phyloP scores from a whole-genome alignment of 331 rosid genomes.

The Pyrus hybrid region DNA sequence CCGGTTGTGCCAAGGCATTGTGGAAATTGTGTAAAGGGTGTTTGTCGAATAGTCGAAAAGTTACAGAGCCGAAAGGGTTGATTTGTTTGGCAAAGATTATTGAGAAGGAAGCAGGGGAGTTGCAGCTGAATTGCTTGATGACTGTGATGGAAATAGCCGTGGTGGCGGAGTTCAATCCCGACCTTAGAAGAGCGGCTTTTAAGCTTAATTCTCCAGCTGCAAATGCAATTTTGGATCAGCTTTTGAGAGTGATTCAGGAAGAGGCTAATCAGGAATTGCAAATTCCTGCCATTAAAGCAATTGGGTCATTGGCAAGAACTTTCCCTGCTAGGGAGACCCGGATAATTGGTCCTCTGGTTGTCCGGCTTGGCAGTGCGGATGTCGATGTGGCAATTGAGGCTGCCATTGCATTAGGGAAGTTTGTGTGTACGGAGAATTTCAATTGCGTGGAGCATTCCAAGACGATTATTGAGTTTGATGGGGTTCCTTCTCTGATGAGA shows the following conservation, averaged over 20 bases:
- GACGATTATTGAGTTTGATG: conserved; percentile 61
- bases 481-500: conserved; percentile 54
- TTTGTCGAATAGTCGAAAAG: conserved; percentile 43
- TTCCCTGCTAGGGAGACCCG: conserved; percentile 77
- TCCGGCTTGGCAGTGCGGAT: conserved; percentile 37
- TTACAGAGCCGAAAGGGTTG: conserved; percentile 83
- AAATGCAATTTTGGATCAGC: conserved; percentile 77
- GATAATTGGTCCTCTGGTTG: conserved; percentile 64
- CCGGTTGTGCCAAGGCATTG: conserved; percentile 68
- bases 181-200: conserved; percentile 73
- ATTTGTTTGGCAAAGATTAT: conserved; percentile 74
- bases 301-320: conserved; percentile 82
- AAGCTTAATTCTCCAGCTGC: conserved; percentile 78
- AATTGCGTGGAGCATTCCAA: conserved; percentile 65
- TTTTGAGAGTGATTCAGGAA: conserved; percentile 55
- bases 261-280: conserved; percentile 37
- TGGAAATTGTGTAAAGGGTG: conserved; percentile 70
- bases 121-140: conserved; percentile 69
- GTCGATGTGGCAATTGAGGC: conserved; percentile 62
- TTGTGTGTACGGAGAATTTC: conserved; percentile 62
- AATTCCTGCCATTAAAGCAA: conserved; percentile 59
- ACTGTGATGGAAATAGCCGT: conserved; percentile 76
- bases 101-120: conserved; percentile 59
- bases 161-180: conserved; percentile 63
- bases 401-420: conserved; percentile 59